Conservation (phyloP, 768 basidiomycete genomes). For the Termitomyces eurrhizus region DNA sequence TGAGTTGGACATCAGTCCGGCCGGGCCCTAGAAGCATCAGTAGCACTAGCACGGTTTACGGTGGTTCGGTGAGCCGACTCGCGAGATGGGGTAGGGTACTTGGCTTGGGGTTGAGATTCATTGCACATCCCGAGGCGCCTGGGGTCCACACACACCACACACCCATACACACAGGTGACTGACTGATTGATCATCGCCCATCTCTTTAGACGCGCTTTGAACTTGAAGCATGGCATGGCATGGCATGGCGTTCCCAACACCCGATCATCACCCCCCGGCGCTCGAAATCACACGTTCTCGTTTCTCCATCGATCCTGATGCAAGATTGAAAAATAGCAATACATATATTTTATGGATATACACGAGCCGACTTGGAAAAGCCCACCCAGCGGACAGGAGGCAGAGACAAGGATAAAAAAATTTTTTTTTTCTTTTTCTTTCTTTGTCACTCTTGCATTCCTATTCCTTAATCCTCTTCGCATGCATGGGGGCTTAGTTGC, state of each 20-base stretch:
- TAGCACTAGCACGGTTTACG: not conserved
- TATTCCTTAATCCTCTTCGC: too few relatives aligned
- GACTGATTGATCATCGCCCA: not conserved
- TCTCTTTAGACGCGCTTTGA: not conserved
- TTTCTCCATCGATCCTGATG: not conserved
- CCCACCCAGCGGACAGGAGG: too few relatives aligned
- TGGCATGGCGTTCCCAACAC: not conserved
- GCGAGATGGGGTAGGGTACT: not conserved
- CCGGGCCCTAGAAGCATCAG: too few relatives aligned
- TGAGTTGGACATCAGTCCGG: too few relatives aligned
- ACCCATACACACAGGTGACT: not conserved
- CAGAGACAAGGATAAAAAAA: too few relatives aligned
- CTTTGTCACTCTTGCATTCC: not conserved
- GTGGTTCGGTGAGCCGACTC: not conserved
- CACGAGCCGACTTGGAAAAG: too few relatives aligned
- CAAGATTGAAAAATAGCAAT: too few relatives aligned
- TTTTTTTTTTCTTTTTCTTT: too few relatives aligned
- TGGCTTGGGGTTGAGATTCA: too few relatives aligned
- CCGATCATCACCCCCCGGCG: not conserved
- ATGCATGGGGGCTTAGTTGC: too few relatives aligned
- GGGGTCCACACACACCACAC: not conserved
- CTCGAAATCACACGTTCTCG: not conserved
- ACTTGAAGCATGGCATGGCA: not conserved
- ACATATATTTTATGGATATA: too few relatives aligned
- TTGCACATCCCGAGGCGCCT: not conserved